Base-by-base conservation (phyloP, 1,284 basidiomycete species). In the Irpex lacteus region DNA sequence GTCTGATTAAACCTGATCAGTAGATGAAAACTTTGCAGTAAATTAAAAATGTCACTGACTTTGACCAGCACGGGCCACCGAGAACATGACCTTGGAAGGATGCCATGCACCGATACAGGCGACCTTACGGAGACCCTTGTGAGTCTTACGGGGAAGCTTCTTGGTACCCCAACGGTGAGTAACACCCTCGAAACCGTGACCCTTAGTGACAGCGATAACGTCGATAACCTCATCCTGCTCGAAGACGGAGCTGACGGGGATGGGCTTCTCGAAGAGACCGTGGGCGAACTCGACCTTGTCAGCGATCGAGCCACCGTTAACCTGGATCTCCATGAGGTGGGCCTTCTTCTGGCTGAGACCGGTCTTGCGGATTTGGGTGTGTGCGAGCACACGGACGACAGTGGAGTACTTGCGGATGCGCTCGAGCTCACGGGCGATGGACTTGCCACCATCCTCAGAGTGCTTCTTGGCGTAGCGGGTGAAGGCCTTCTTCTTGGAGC, bases 401-500 rank as follows among this genome's bases (percentile, higher is more conserved):
- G 97, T 95, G 88, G 96, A 98, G 88, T 99, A 99, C 83, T 99
- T 99, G 85, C 95, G 94, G 78, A 99, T 98, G 73, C 98, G 95
- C 87, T 99, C 97, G 74, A 99, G 91, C 81, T 99, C 98, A 75
- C 96, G 95, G 69, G 90, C 84, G 75, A 95, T 88, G 63, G 94
- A 94, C 80, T 96, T 95, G 77, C 95, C 95, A 75, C 88, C 88
- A 77, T 95, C 93, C 82, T 98, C 97, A 64, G 96, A 93, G 81
- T 98, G 93, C 87, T 98, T 98, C 92, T 98, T 98, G 79, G 97
- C 97, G 82, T 98, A 97, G 71, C 91, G 91, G 75, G 97, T 98
- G 89, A 98, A 98, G 58, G 97, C 97, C 91, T 99, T 99, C 90
- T 98, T 99, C 94, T 99, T 99, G 67, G 95, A 97, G 74, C 95